Percentiles rank a stretch among this genome's conserved stretches.
Conservation (phyloP, 2,329 filamentous ascomycete genomes). For the Cladobotryum mycophilum region DNA sequence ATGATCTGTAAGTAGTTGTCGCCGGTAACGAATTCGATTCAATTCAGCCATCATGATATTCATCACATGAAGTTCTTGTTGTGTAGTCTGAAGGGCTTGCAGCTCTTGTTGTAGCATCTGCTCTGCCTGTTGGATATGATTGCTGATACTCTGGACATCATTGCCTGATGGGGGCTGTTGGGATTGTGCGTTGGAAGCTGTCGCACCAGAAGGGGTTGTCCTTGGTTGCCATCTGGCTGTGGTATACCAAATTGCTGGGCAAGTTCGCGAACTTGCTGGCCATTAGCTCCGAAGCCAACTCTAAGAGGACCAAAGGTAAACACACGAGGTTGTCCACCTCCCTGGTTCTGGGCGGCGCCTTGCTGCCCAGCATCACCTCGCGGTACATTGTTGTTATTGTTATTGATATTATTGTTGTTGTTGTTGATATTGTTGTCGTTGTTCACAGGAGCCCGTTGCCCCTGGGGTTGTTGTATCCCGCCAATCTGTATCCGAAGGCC, state of each 20-base stretch:
- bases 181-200: constrained; percentile 15
- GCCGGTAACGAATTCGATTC: constrained; percentile 52
- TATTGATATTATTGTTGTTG: constrained; percentile 4
- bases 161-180: constrained; percentile 19
- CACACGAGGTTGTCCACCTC: constrained; percentile 42
- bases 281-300: constrained; percentile 70
- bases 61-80: constrained; percentile 64
- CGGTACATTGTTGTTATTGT: constrained; percentile 12
- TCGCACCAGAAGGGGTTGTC: constrained; percentile 11
- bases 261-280: constrained; percentile 59
- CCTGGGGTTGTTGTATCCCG: constrained; percentile 14
- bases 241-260: constrained; percentile 55
- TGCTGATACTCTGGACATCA: constrained; percentile 42
- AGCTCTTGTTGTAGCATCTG: constrained; percentile 64
- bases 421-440: background rate
- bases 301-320: constrained; percentile 70
- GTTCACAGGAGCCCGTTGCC: constrained; percentile 18
- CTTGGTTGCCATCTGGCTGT: constrained; percentile 21
- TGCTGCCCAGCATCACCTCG: constrained; percentile 12
- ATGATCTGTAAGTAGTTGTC: constrained; percentile 31
- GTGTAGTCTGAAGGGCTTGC: constrained; percentile 52
- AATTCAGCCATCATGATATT: constrained; percentile 62
- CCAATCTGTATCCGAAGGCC: constrained; percentile 27
- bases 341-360: constrained; percentile 17
- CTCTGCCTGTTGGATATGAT: constrained; percentile 60